Conservation (phyloP, 257 asterid species). For the Petunia secreta region DNA sequence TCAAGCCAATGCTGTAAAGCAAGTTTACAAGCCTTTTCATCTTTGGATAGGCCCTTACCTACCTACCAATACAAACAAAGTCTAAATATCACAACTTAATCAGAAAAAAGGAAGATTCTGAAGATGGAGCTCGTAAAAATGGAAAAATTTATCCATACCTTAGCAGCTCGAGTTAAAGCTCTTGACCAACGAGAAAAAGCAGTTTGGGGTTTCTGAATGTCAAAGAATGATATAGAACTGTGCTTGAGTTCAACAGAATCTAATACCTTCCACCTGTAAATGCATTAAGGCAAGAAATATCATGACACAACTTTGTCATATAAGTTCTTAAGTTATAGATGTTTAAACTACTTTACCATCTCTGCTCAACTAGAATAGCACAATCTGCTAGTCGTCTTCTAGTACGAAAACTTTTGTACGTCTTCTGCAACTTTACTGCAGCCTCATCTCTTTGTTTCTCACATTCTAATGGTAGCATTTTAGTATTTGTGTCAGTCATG, state of each 20-base stretch:
- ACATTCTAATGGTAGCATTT: neutral
- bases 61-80: slow-evolving; percentile 43
- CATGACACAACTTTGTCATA: neutral
- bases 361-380: slow-evolving; percentile 84
- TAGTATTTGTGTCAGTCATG: neutral
- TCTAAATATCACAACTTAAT: slow-evolving; percentile 12
- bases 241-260: slow-evolving; percentile 82
- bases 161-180: slow-evolving; percentile 45
- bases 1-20: slow-evolving; percentile 95
- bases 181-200: slow-evolving; percentile 50
- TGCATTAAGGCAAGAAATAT: neutral
- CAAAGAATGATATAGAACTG: slow-evolving; percentile 47
- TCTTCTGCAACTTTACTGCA: slow-evolving; percentile 77
- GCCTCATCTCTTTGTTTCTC: slow-evolving; percentile 50
- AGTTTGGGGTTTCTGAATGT: slow-evolving; percentile 41
- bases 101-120: neutral
- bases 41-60: slow-evolving; percentile 83
- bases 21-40: slow-evolving; percentile 76
- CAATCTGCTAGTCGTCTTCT: slow-evolving; percentile 86
- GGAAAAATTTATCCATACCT: slow-evolving; percentile 27
- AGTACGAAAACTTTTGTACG: slow-evolving; percentile 81
- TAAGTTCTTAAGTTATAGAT: neutral
- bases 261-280: slow-evolving; percentile 82
- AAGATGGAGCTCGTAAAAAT: neutral
- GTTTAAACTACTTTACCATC: slow-evolving; percentile 51